Evolutionary conservation across 1,139 yeast species (phyloP).

Genomic region (Taphrina betulina): DNA sequence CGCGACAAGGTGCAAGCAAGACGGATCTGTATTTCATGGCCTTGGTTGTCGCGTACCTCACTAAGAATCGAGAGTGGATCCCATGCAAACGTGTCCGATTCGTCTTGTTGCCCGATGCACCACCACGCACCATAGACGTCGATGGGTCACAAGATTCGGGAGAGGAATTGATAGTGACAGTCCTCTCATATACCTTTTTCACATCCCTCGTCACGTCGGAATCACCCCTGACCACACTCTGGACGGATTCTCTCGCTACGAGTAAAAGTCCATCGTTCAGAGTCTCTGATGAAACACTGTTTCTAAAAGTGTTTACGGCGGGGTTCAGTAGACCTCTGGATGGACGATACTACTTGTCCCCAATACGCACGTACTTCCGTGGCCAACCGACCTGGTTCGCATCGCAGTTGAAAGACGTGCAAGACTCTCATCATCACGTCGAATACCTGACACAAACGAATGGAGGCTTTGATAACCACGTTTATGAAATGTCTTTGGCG

Average conservation of each 20-base stretch:
- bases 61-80: not conserved
- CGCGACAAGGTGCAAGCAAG: conserved; percentile 12
- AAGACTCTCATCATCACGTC: not conserved
- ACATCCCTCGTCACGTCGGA: conserved; percentile 7
- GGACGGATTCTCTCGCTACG: conserved; percentile 28
- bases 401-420: not conserved
- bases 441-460: conserved; percentile 3
- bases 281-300: conserved; percentile 6
- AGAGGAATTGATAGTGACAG: conserved; percentile 8
- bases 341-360: conserved; percentile 1
- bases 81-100: conserved; percentile 5
- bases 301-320: conserved; percentile 13
- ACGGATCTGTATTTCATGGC: conserved; percentile 6
- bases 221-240: conserved; percentile 16
- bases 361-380: conserved; percentile 1
- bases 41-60: conserved; percentile 7
- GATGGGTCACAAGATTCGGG: conserved; percentile 1
- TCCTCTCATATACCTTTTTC: conserved; percentile 24
- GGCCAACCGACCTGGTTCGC: conserved; percentile 5
- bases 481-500: conserved; percentile 1
- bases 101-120: conserved; percentile 3
- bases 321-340: conserved; percentile 1
- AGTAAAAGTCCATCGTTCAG: not conserved
- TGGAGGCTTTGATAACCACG: conserved; percentile 5
- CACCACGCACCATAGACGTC: not conserved